Evolutionary conservation across 768 basidiomycete species (phyloP).

Genomic region (Tylopilus subfusipes): DNA sequence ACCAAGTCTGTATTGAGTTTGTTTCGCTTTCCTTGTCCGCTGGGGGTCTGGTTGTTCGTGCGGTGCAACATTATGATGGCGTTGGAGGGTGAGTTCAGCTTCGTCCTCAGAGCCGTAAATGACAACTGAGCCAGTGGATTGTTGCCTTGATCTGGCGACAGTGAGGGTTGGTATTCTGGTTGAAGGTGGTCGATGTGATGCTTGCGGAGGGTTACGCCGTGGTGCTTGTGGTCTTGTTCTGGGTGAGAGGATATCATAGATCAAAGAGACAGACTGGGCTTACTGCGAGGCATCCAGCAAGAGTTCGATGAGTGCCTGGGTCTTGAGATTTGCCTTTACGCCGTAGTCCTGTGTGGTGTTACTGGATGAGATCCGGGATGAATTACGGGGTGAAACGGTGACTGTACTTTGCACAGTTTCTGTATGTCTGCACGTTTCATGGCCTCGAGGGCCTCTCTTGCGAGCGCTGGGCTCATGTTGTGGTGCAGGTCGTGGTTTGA

Average conservation of each 20-base stretch:
- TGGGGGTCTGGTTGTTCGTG: slow-evolving; percentile 24
- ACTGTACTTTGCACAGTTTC: slow-evolving; percentile 55
- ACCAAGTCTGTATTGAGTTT: slow-evolving; percentile 65
- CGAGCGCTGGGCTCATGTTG: slow-evolving; percentile 41
- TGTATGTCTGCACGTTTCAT: slow-evolving; percentile 57
- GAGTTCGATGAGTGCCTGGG: slow-evolving; percentile 73
- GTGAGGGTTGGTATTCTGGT: slow-evolving; percentile 32
- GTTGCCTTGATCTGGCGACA: slow-evolving; percentile 26
- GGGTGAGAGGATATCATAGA: slow-evolving; percentile 34
- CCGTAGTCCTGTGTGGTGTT: slow-evolving; percentile 58
- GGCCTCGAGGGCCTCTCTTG: slow-evolving; percentile 46
- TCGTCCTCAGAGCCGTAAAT: slow-evolving; percentile 46
- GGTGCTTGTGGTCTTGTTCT: slow-evolving; percentile 24
- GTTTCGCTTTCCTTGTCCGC: slow-evolving; percentile 66
- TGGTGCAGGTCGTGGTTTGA: slow-evolving; percentile 38
- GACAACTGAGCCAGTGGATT: slow-evolving; percentile 35
- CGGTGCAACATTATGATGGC: slow-evolving; percentile 12
- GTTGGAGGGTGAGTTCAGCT: slow-evolving; percentile 26
- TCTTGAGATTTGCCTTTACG: slow-evolving; percentile 79
- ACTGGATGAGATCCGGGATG: slow-evolving; percentile 13
- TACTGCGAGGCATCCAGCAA: slow-evolving; percentile 51
- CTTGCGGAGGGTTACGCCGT: slow-evolving; percentile 18
- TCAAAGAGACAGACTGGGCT: slow-evolving; percentile 35
- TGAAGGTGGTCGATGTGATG: slow-evolving; percentile 30
- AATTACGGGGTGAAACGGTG: slow-evolving; percentile 11